Base-by-base conservation (phyloP, 768 basidiomycete genomes). In the Hydnum rufescens region DNA sequence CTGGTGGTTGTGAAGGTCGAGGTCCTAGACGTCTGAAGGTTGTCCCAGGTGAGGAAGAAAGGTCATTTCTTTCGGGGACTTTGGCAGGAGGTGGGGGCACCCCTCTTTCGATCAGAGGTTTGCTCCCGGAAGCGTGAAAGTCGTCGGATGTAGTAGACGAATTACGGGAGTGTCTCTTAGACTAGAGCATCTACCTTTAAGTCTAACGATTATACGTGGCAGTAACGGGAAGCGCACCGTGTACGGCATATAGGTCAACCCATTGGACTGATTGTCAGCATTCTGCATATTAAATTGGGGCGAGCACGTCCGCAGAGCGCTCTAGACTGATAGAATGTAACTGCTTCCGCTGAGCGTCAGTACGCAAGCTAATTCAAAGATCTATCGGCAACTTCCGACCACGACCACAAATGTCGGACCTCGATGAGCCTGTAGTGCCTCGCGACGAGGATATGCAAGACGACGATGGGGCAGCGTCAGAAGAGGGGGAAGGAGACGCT, bases 391-490 rank as follows among this genome's bases (percentile, higher is more conserved):
- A 39, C 19, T 39, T 8, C 36, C 36, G 50, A 26, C 32, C 25
- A 28, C 32, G 48, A 54, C 31, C 29, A n/a, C 29, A 29, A 54
- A 32, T 32, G n/a, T 31, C 31, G 32, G 51, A 3, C 19, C 31
- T 36, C 34, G 51, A 51, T 31, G 36, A 28, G 31, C 31, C 31
- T 42, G 22, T 51, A 36, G 51, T 28, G 32, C 51, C 51, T 54
- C 42, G 29, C 18, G 54, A 52, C 32, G 51, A 25, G 22, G n/a
- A n/a, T n/a, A 49, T 25, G 23, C 32, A 55, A 19, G 57, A 59
- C 23, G 57, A 53, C 22, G 57, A 50, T 53, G 57, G 50, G 18
- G 57, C 51, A 8, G 39, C 52, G 13, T 54, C 48, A 26, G 58
- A 54, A 6, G 57, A 36, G n/a, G 57, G 53, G n/a, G 57, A 50